Conservation (phyloP, 2,329 filamentous ascomycete species). For the Talaromyces sp. region DNA sequence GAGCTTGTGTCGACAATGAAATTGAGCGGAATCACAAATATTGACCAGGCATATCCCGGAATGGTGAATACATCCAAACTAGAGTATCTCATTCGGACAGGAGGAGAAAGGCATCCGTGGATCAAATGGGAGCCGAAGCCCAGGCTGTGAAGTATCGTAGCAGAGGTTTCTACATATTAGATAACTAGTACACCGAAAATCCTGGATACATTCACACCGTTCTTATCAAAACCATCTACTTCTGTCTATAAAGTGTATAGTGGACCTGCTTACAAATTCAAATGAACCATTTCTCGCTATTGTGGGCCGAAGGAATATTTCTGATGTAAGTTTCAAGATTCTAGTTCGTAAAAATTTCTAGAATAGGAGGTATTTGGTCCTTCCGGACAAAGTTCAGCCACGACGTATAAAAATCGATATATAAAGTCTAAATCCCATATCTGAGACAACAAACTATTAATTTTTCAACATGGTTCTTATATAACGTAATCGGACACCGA, state of each 20-base stretch:
- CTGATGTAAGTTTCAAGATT: not conserved
- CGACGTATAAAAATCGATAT: not conserved
- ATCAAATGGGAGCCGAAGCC: slow-evolving; percentile 4
- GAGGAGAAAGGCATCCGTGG: slow-evolving; percentile 8
- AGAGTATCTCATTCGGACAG: slow-evolving; percentile 14
- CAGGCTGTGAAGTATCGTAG: not conserved
- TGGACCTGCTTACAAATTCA: not conserved
- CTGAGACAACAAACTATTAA: too few relatives aligned
- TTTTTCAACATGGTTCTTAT: not conserved
- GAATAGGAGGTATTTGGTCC: not conserved
- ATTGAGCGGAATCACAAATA: slow-evolving; percentile 21
- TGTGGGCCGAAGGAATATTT: not conserved
- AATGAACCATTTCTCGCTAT: not conserved
- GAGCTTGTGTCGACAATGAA: slow-evolving; percentile 30
- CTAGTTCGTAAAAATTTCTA: not conserved
- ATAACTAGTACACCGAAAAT: not conserved
- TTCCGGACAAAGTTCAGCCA: not conserved
- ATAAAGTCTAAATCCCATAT: not conserved
- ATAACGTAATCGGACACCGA: too few relatives aligned
- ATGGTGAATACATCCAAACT: slow-evolving; percentile 26
- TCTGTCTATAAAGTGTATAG: too few relatives aligned
- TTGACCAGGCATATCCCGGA: slow-evolving; percentile 21
- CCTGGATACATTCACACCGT: not conserved
- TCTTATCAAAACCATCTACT: not conserved
- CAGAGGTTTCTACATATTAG: not conserved